Conservation (phyloP, 306 rosid genomes). For the Gastrolobium bilobum region DNA sequence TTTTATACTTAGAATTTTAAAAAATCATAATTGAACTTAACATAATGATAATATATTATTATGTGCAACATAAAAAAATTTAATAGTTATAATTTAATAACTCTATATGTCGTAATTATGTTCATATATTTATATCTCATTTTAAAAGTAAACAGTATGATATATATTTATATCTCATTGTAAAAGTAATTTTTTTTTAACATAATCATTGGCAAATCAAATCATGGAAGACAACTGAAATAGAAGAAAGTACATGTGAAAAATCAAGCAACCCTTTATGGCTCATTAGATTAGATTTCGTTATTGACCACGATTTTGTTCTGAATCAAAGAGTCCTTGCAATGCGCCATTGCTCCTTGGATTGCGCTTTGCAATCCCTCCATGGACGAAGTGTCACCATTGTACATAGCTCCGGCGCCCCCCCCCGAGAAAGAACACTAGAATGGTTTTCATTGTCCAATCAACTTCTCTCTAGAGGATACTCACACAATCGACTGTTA, state of each 20-base stretch:
- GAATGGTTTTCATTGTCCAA: no score
- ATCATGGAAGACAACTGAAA: background rate
- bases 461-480: no score
- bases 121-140: no score
- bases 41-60: no score
- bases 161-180: no score
- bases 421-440: slow-evolving; percentile 63
- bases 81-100: no score
- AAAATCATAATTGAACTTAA: no score
- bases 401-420: slow-evolving; percentile 8
- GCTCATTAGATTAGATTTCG: slow-evolving; percentile 59
- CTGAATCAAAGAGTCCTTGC: slow-evolving; percentile 82
- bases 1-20: no score
- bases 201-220: slow-evolving; percentile 17
- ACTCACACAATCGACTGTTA: no score
- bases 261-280: background rate
- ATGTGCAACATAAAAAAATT: no score
- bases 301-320: slow-evolving; percentile 61
- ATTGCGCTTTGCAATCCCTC: slow-evolving; percentile 97
- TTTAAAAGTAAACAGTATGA: no score
- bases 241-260: background rate
- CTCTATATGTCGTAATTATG: no score
- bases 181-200: background rate
- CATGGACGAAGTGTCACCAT: slow-evolving; percentile 70
- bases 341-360: slow-evolving; percentile 97